Conservation (phyloP, 176 grass and related monocot species). For the Paspalum vaginatum region DNA sequence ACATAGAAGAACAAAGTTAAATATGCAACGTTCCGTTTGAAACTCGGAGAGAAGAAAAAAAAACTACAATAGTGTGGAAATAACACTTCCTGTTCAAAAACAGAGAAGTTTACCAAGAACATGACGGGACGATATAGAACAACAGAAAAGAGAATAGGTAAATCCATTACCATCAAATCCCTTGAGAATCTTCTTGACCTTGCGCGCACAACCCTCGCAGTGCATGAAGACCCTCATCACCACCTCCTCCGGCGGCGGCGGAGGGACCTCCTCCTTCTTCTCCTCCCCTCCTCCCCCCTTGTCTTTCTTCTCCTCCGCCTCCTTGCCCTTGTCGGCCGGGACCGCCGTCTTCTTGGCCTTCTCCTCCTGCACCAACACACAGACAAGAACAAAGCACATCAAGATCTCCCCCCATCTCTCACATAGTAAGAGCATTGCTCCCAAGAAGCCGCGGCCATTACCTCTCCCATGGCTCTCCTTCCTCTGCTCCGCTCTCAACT, state of each 20-base stretch:
- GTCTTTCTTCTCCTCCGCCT: constrained; percentile 20
- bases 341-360: constrained; percentile 31
- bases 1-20: neutral
- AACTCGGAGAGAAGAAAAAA: neutral
- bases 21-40: neutral
- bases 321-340: neutral
- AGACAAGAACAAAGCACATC: neutral
- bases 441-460: constrained; percentile 34
- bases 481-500: neutral
- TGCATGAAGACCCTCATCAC: constrained; percentile 67
- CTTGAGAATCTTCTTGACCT: constrained; percentile 51
- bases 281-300: neutral
- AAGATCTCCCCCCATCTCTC: constrained; percentile 29
- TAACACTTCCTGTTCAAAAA: neutral
- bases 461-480: constrained; percentile 40
- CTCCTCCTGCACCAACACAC: constrained; percentile 40
- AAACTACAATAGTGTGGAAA: neutral
- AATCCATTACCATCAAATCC: constrained; percentile 55
- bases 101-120: neutral
- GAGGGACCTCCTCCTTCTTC: constrained; percentile 6
- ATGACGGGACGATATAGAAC: neutral
- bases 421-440: neutral
- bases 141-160: neutral
- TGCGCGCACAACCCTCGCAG: constrained; percentile 63
- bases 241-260: constrained; percentile 54